Evolutionary conservation across 139 green algal species (phyloP).

Genomic region (Ettlia oleoabundans): DNA sequence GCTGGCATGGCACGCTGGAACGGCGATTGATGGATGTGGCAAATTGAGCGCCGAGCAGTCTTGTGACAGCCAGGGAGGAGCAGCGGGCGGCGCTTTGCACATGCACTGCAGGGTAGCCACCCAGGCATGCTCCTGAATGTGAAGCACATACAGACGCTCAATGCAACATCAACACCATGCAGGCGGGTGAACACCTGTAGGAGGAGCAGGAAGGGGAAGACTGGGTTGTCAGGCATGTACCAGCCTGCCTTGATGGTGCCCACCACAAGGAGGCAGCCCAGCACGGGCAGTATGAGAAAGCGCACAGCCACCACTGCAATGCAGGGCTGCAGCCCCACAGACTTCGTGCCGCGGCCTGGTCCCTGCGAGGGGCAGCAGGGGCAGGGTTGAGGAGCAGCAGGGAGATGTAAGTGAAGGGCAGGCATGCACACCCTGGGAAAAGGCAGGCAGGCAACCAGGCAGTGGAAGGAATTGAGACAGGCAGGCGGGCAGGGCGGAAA

Average conservation of each 20-base stretch:
- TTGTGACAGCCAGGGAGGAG: too few species aligned
- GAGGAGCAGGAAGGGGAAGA: background rate
- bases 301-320: background rate
- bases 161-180: background rate
- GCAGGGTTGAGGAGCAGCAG: background rate
- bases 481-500: too few species aligned
- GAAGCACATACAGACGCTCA: background rate
- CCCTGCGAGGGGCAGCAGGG: background rate
- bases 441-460: background rate
- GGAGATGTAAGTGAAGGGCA: background rate
- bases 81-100: too few species aligned
- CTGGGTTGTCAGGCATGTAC: background rate
- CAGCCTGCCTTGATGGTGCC: background rate
- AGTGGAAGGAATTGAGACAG: too few species aligned
- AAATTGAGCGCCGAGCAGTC: too few species aligned
- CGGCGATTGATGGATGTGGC: too few species aligned
- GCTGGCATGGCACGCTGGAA: too few species aligned
- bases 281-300: background rate
- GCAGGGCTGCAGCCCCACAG: background rate
- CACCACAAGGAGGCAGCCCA: background rate
- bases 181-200: background rate
- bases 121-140: background rate
- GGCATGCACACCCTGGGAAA: background rate
- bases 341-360: background rate
- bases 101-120: too few species aligned